Evolutionary conservation across 2,329 filamentous ascomycete genomes (phyloP).

Genomic region (Ceratocystis diversiconidia): DNA sequence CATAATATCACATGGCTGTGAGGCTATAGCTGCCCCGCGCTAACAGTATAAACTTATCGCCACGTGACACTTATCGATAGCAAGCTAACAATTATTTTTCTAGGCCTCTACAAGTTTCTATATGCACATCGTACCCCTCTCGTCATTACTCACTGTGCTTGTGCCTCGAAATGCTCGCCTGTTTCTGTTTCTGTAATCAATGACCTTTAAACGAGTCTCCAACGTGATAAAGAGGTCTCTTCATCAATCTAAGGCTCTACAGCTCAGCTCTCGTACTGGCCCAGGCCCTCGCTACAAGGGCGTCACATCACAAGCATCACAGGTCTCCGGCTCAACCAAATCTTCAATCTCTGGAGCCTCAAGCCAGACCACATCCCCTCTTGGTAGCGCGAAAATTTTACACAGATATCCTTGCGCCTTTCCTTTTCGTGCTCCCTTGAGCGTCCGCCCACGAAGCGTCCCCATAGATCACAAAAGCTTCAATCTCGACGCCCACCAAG

Average conservation of each 20-base stretch:
- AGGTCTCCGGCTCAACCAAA: neutral
- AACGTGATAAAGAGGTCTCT: slow-evolving; percentile 2
- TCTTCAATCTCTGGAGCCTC: neutral
- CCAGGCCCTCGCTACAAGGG: neutral
- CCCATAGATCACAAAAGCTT: slow-evolving; percentile 10
- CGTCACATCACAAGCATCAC: neutral
- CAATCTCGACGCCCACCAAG: slow-evolving; percentile 9
- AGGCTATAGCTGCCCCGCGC: neutral
- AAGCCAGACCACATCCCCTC: neutral
- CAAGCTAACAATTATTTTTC: neutral
- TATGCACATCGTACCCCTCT: neutral
- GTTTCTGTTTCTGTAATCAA: neutral
- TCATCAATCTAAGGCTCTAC: neutral
- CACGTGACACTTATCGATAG: slow-evolving; percentile 5
- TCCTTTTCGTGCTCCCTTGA: neutral
- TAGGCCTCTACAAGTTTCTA: neutral
- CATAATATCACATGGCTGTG: neutral
- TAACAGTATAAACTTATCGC: neutral
- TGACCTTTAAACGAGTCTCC: slow-evolving; percentile 3
- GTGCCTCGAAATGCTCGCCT: neutral
- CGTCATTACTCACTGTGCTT: too few species aligned
- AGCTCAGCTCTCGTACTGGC: neutral
- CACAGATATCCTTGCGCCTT: neutral
- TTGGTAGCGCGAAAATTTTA: too few species aligned
- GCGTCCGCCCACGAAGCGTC: neutral